Conservation (phyloP, 2,329 filamentous ascomycete genomes). For the Colletotrichum eleusines region DNA sequence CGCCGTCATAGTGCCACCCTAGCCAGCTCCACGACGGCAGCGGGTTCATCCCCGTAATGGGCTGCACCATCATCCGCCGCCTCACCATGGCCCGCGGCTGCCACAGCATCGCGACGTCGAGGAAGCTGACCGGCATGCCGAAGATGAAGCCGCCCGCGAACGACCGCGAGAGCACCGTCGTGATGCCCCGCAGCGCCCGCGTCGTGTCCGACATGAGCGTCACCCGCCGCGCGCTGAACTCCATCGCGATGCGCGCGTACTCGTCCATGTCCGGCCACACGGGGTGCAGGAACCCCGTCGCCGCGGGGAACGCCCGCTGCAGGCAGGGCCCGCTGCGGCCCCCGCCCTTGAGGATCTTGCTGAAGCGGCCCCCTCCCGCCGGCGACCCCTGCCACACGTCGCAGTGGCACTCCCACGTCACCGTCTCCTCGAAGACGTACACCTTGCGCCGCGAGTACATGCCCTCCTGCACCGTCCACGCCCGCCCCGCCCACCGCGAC, state of each 20-base stretch:
- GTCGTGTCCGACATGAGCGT: conserved; percentile 57
- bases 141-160: conserved; percentile 59
- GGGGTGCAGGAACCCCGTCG: conserved; percentile 55
- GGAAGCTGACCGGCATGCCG: conserved; percentile 61
- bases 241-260: conserved; percentile 58
- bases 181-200: conserved; percentile 58
- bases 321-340: conserved; percentile 45
- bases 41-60: conserved; percentile 44
- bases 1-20: conserved; percentile 61
- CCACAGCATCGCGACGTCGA: conserved; percentile 60
- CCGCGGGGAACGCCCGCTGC: conserved; percentile 49
- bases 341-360: conserved; percentile 43
- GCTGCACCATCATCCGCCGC: conserved; percentile 51
- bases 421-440: conserved; percentile 58
- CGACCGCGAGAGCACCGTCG: conserved; percentile 55
- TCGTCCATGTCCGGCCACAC: conserved; percentile 61
- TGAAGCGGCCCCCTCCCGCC: conserved; percentile 42
- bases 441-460: conserved; percentile 58
- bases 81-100: conserved; percentile 58
- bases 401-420: conserved; percentile 62
- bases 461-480: conserved; percentile 59
- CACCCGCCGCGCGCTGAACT: conserved; percentile 56
- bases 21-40: conserved; percentile 62
- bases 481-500: conserved; percentile 55
- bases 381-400: conserved; percentile 53